phyloP scores from a whole-genome alignment of 768 basidiomycete genomes.

The Leccinum sublutescens region DNA sequence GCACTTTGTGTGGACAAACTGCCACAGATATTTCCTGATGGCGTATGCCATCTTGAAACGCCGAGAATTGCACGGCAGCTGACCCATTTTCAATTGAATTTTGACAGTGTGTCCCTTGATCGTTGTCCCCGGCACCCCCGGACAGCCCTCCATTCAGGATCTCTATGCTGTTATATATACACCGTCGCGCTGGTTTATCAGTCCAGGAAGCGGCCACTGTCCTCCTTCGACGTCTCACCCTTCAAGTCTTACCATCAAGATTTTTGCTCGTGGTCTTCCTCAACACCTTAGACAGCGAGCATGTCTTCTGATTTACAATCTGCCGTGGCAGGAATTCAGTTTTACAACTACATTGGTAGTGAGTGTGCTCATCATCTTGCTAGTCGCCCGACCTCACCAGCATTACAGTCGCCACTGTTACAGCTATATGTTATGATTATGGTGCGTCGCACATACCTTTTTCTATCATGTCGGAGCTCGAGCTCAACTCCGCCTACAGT shows the following conservation, averaged over 20 bases:
- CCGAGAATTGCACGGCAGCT: not conserved
- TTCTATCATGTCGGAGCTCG: not conserved
- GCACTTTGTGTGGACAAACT: not conserved
- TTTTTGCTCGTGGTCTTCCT: not conserved
- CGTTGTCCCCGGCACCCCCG: not conserved
- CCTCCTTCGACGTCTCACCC: not conserved
- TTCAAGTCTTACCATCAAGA: not conserved
- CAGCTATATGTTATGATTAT: constrained; percentile 20
- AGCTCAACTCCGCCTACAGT: constrained; percentile 7
- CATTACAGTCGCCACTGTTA: constrained; percentile 10
- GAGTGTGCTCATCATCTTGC: not conserved
- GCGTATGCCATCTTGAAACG: not conserved
- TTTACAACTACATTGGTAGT: constrained; percentile 15
- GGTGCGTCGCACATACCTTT: constrained; percentile 8
- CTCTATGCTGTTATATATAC: too few species aligned
- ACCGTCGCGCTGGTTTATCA: not conserved
- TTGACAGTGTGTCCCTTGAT: not conserved
- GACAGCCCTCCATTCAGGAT: not conserved
- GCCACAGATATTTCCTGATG: not conserved
- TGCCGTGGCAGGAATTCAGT: constrained; percentile 1
- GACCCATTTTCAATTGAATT: not conserved
- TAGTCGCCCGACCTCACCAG: constrained; percentile 2
- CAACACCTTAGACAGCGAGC: not conserved
- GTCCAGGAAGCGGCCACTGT: not conserved
- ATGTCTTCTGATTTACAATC: constrained; percentile 7